phyloP scores from a whole-genome alignment of 169 alveolate species.

The Plasmodium falciparum region DNA sequence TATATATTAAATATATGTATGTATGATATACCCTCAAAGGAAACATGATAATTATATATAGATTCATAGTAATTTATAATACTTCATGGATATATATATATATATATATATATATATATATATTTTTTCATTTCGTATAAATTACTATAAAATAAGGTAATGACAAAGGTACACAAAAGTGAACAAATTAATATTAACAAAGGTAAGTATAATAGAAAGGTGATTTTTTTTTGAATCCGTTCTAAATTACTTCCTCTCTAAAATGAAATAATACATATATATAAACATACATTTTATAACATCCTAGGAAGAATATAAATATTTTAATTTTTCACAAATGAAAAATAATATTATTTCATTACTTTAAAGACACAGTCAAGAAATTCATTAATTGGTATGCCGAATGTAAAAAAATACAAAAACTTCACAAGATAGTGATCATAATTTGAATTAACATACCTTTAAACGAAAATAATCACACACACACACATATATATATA shows the following conservation, averaged over 20 bases:
- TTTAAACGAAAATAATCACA: not conserved
- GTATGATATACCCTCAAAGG: too few species aligned
- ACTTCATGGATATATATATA: too few species aligned
- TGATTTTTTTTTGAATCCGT: constrained; percentile 40
- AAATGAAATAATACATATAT: constrained; percentile 17
- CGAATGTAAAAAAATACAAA: constrained; percentile 36
- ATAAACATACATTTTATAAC: not conserved
- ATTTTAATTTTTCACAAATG: too few species aligned
- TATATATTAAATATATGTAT: too few species aligned
- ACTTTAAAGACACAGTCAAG: constrained; percentile 53
- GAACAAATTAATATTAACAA: constrained; percentile 12
- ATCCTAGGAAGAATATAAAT: not conserved
- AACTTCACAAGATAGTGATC: constrained; percentile 14
- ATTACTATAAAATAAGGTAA: constrained; percentile 8
- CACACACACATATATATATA: too few species aligned
- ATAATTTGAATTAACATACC: constrained; percentile 65
- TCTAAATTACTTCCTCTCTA: constrained; percentile 56
- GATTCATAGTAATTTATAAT: too few species aligned
- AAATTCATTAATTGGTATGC: constrained; percentile 62
- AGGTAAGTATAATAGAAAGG: constrained; percentile 41
- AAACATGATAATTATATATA: too few species aligned
- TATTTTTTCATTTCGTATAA: not conserved
- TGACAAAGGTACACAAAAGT: constrained; percentile 9
- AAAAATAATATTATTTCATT: not conserved
- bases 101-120: too few species aligned